Base-by-base conservation (phyloP, 2,329 filamentous ascomycete species). In the Epicoccum nigrum region DNA sequence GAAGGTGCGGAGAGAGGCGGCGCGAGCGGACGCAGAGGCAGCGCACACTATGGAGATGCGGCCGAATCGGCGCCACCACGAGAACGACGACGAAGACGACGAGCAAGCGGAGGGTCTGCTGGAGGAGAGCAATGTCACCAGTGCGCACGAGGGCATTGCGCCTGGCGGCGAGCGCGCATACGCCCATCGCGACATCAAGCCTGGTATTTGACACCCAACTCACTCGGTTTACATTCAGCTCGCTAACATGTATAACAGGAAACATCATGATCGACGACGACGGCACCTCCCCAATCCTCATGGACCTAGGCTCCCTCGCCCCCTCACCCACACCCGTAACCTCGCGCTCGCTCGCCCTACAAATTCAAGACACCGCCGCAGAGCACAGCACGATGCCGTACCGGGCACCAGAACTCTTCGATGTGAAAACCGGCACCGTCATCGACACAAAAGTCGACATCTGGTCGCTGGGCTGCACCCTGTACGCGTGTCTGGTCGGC, bases 311-410 rank as follows among this genome's bases (percentile, higher is more conserved):
- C 58, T 97, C 92, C 50, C 81, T 99, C 49, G 88, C 91, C 32
- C 89, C 89, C 15, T 92, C 90, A 2, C 94, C 94, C 1, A 90
- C 91, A 50, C 85, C 90, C 20, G 93, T 97, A 62, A 96, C 93
- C 4, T 94, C 90, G 15, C 87, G 93, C 55, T 95, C 91, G 2
- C 82, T 95, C 46, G 94, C 94, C 35, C 85, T 99, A 39, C 90
- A 92, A 45, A 89, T 96, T 28, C 94, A 97, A 76, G 94, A 99
- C 74, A 89, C 86, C 32, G 94, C 94, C 17, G 94, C 93, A 46
- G 94, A 99, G 74, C 93, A 97, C 79, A 93, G 87, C 59, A 99
- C 94, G 32, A 97, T 99, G 93, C 92, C 94, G 0, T 99, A 99
- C 77, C 91, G 94, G 53, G 94, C 94, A 1, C 94, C 94, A 0